phyloP scores from a whole-genome alignment of 192 early-diverging fungal species.

The Coemansia sp. region DNA sequence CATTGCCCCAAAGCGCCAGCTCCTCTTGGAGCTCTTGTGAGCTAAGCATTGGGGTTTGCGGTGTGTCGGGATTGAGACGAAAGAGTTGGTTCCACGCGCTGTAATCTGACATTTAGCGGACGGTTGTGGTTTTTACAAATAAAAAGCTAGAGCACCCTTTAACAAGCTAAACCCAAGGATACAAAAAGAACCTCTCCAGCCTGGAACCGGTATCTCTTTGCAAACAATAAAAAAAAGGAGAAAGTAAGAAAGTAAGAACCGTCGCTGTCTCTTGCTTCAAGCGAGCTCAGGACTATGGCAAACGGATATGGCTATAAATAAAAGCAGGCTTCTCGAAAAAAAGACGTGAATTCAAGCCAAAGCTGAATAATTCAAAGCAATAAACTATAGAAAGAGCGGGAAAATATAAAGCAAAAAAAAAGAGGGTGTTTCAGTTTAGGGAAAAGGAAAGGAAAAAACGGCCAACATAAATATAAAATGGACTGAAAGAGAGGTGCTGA shows the following conservation, averaged over 20 bases:
- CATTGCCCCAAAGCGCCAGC: constrained; percentile 65
- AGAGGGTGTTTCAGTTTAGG: not conserved
- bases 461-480: not conserved
- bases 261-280: not conserved
- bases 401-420: not conserved
- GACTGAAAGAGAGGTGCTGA: not conserved
- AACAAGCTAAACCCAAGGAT: not conserved
- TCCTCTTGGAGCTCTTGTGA: constrained; percentile 65
- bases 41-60: constrained; percentile 54
- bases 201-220: not conserved
- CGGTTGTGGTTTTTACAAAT: not conserved
- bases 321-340: not conserved
- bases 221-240: not conserved
- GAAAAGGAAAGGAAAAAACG: not conserved
- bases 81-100: constrained; percentile 48
- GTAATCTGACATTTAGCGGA: constrained; percentile 42
- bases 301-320: not conserved
- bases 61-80: constrained; percentile 58
- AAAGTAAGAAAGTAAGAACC: not conserved
- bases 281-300: not conserved
- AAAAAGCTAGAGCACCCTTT: not conserved
- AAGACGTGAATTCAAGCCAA: constrained; percentile 1
- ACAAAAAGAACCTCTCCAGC: not conserved
- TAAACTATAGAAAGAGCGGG: not conserved
- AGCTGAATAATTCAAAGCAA: not conserved